Conservation (phyloP, 176 grass and related monocot genomes). For the Eremochloa ophiuroides region DNA sequence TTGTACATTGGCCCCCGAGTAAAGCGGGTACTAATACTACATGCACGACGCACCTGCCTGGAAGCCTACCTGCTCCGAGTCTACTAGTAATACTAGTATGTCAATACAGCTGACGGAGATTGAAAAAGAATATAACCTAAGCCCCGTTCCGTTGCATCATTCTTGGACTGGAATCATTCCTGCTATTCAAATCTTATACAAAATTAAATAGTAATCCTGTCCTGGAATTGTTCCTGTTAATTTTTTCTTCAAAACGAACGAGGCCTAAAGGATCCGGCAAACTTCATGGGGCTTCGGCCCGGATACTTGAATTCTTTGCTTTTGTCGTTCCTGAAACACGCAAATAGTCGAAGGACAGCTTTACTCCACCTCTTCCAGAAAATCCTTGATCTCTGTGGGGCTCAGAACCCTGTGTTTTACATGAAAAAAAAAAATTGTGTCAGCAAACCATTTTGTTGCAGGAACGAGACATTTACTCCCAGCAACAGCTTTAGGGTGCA, state of each 20-base stretch:
- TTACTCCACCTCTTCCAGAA: slow-evolving; percentile 72
- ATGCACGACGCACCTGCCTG: background rate
- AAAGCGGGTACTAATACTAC: background rate
- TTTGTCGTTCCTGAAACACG: background rate
- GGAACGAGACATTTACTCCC: background rate
- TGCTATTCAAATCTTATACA: too few species aligned
- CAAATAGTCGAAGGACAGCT: background rate
- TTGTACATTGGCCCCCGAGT: background rate
- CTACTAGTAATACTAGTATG: too few species aligned
- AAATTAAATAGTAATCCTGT: too few species aligned
- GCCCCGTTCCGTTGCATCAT: too few species aligned
- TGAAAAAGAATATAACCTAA: background rate
- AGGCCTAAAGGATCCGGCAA: background rate
- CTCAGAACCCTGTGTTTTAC: slow-evolving; percentile 54
- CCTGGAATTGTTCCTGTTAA: too few species aligned
- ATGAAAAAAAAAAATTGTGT: background rate
- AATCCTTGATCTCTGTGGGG: slow-evolving; percentile 66
- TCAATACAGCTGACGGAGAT: background rate
- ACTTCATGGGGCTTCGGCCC: background rate
- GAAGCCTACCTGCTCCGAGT: background rate
- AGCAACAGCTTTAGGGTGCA: background rate
- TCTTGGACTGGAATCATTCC: too few species aligned
- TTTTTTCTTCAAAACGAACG: too few species aligned
- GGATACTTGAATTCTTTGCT: background rate
- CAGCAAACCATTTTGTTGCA: background rate